Conservation (phyloP, 768 basidiomycete species). For the Infundibulicybe gibba region DNA sequence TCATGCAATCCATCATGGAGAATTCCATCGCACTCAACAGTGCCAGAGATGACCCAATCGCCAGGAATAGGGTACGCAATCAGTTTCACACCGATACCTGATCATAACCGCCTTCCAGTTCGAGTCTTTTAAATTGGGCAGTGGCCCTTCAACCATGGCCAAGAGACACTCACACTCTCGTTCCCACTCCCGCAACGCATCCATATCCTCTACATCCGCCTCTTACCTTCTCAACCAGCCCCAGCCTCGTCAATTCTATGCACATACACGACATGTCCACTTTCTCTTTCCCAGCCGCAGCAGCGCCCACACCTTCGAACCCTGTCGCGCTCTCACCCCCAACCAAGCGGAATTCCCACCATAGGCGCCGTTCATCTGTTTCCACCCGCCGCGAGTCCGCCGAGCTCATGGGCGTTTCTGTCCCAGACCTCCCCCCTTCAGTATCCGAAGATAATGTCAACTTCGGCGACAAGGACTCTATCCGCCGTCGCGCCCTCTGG, state of each 20-base stretch:
- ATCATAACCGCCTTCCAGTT: conserved; percentile 38
- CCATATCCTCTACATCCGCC: conserved; percentile 45
- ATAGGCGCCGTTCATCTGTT: conserved; percentile 81
- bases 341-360: conserved; percentile 73
- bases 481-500: conserved; percentile 79
- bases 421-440: conserved; percentile 62
- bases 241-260: conserved; percentile 31
- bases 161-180: conserved; percentile 52
- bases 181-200: conserved; percentile 70
- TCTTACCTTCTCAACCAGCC: conserved; percentile 36
- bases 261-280: conserved; percentile 31
- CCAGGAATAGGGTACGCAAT: conserved; percentile 35
- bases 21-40: conserved; percentile 18
- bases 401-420: conserved; percentile 82
- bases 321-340: conserved; percentile 26
- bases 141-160: conserved; percentile 32
- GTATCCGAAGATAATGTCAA: conserved; percentile 66
- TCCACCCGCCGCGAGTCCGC: conserved; percentile 89
- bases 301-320: conserved; percentile 15
- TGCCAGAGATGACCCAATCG: conserved; percentile 31
- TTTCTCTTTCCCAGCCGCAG: conserved; percentile 19
- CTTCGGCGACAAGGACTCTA: conserved; percentile 70
- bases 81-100: not conserved
- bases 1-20: conserved; percentile 20
- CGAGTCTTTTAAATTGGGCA: conserved; percentile 71